Conservation (phyloP, 257 asterid genomes). For the Solanum bulbocastanum region DNA sequence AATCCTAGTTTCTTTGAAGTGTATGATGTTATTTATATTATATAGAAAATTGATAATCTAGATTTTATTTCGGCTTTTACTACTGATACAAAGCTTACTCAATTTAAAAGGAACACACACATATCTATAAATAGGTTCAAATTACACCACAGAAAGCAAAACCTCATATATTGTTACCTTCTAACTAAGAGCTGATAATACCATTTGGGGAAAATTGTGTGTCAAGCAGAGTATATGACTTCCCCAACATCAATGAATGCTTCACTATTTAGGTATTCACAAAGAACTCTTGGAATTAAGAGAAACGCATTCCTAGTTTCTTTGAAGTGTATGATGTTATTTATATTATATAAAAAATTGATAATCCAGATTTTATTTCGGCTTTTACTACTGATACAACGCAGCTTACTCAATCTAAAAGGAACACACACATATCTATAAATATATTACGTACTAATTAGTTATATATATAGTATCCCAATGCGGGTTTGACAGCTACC, state of each 20-base stretch:
- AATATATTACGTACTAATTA: not conserved
- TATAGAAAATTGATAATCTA: not conserved
- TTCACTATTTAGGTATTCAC: not conserved
- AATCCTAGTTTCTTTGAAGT: not conserved
- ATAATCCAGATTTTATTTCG: not conserved
- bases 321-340: not conserved
- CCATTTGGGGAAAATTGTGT: not conserved
- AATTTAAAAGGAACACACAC: no score
- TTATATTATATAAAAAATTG: not conserved
- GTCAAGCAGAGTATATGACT: not conserved
- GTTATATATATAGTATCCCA: not conserved
- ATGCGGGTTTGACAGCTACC: not conserved
- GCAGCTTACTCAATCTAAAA: not conserved
- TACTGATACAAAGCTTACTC: no score
- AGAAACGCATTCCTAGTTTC: not conserved
- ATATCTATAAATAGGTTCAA: not conserved
- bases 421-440: not conserved
- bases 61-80: not conserved
- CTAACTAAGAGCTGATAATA: not conserved
- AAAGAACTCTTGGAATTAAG: not conserved
- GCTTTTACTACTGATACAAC: not conserved
- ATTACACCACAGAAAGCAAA: not conserved
- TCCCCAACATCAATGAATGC: not conserved
- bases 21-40: not conserved
- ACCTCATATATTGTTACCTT: not conserved